phyloP scores from a whole-genome alignment of 306 rosid genomes.

The Quercus gilva region DNA sequence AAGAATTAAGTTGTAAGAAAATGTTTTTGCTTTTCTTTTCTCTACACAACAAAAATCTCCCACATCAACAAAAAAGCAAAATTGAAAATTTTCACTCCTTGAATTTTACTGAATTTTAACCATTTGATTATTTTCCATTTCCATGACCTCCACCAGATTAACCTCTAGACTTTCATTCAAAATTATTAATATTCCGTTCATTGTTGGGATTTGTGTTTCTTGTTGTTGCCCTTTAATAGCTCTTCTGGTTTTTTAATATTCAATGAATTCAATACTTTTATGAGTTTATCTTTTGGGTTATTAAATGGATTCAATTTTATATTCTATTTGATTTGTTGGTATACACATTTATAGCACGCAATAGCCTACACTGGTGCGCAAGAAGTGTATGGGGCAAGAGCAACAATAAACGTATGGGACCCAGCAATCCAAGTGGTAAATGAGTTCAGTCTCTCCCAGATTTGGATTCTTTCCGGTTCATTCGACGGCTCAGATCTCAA shows the following conservation, averaged over 20 bases:
- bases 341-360: constrained; percentile 55
- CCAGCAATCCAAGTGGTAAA: constrained; percentile 69
- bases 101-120: too few relatives aligned
- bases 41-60: too few relatives aligned
- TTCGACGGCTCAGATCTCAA: constrained; percentile 97
- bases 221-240: neutral
- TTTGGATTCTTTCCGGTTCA: constrained; percentile 90
- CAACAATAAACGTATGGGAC: constrained; percentile 91
- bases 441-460: constrained; percentile 89
- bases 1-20: too few relatives aligned
- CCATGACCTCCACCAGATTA: too few relatives aligned
- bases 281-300: too few relatives aligned
- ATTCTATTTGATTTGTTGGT: neutral
- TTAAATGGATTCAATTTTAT: neutral
- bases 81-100: too few relatives aligned
- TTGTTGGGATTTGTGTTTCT: neutral
- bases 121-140: too few relatives aligned
- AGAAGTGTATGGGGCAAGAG: constrained; percentile 82
- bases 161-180: neutral
- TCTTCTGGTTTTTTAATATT: too few relatives aligned
- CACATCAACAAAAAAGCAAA: too few relatives aligned
- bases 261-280: too few relatives aligned
- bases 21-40: too few relatives aligned
- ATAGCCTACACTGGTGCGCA: constrained; percentile 74
- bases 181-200: neutral